These are phyloP conservation scores for Kernera saxatilis DNA, from an alignment of 345 rosid species.

Conservation along the genomic window DNA sequence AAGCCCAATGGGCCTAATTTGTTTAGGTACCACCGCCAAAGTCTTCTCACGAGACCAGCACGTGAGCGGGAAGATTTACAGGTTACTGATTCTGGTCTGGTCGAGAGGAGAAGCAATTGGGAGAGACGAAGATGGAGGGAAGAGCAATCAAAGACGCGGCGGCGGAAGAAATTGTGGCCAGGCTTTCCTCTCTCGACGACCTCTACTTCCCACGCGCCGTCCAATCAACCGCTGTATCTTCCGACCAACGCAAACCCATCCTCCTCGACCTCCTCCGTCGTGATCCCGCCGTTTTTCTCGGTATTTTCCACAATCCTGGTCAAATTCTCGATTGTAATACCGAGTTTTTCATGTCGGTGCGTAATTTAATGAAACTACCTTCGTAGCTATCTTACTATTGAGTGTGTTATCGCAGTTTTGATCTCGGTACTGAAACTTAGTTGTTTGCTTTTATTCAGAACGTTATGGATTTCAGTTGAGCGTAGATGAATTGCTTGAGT, in stretches of 20 bases:
- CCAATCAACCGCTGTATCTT: constrained; percentile 40
- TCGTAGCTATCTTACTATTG: background rate
- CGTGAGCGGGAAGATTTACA: background rate
- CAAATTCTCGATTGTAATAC: background rate
- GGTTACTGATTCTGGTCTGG: background rate
- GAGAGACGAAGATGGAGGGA: constrained; percentile 19
- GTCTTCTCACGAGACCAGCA: background rate
- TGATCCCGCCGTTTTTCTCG: constrained; percentile 80
- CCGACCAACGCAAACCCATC: constrained; percentile 71
- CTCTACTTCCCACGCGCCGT: constrained; percentile 90
- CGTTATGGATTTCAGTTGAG: constrained; percentile 48
- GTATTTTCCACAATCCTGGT: constrained; percentile 23
- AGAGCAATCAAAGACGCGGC: constrained; percentile 31
- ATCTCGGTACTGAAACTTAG: background rate
- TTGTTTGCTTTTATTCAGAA: constrained; percentile 26
- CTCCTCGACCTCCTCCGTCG: constrained; percentile 85
- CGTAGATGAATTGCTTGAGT: constrained; percentile 47
- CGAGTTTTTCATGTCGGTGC: background rate
- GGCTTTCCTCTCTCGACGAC: constrained; percentile 58
- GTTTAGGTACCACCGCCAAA: background rate
- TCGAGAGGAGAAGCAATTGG: background rate
- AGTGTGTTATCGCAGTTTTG: background rate
- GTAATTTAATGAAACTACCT: background rate
- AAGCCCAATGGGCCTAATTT: constrained; percentile 2
- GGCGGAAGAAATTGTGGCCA: constrained; percentile 54